Evolutionary conservation across 208 protist species (phyloP).

Genomic region (Trypanosoma caninum): DNA sequence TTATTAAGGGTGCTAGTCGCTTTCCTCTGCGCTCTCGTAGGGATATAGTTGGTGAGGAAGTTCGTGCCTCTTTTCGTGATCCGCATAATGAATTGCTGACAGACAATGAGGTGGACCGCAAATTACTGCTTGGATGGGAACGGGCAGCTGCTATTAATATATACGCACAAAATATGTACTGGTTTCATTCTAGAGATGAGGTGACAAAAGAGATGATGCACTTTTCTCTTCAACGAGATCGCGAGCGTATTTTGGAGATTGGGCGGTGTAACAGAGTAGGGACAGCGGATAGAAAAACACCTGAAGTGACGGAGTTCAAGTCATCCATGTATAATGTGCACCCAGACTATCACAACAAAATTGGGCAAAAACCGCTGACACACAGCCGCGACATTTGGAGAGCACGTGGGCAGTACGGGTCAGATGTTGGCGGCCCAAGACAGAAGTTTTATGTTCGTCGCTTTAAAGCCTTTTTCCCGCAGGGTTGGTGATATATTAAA

Average conservation of each 20-base stretch:
- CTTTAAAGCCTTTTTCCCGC: constrained; percentile 87
- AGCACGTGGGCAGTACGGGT: constrained; percentile 80
- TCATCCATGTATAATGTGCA: constrained; percentile 87
- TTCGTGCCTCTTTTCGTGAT: constrained; percentile 68
- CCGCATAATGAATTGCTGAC: constrained; percentile 51
- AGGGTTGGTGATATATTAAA: constrained; percentile 65
- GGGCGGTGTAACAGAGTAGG: constrained; percentile 54
- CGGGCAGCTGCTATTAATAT: constrained; percentile 57
- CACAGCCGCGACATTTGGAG: constrained; percentile 82
- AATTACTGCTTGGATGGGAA: constrained; percentile 79
- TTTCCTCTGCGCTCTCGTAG: constrained; percentile 81
- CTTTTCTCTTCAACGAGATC: constrained; percentile 68
- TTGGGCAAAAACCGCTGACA: constrained; percentile 64
- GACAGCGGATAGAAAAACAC: constrained; percentile 42
- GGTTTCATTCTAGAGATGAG: constrained; percentile 88
- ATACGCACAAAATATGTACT: constrained; percentile 91
- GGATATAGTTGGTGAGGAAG: constrained; percentile 79
- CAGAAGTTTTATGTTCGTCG: constrained; percentile 88
- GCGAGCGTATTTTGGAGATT: constrained; percentile 46
- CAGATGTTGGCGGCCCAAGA: constrained; percentile 77
- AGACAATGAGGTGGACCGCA: constrained; percentile 67
- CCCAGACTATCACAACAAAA: constrained; percentile 79
- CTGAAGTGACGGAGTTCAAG: constrained; percentile 84
- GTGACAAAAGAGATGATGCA: constrained; percentile 84
- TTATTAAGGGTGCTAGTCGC: constrained; percentile 64